Base-by-base conservation (phyloP, 1,139 yeast genomes). In the Lodderomyces beijingensis region DNA sequence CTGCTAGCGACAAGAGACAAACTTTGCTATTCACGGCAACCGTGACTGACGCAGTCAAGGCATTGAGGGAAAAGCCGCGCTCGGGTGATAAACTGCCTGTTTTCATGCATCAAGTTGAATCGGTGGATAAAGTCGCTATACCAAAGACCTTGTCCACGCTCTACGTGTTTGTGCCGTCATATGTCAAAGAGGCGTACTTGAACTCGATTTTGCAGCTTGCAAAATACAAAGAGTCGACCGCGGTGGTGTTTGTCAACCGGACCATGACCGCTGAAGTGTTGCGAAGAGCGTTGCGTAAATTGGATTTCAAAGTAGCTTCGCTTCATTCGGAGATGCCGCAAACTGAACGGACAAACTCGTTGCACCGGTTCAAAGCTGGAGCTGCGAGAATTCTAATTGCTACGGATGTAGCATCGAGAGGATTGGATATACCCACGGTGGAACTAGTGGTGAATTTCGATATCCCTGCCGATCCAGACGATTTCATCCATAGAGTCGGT, bases 401-500 rank as follows among this genome's bases (percentile, higher is more conserved):
- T 3, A 91, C 98, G 0, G 98, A 91, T 55, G 95, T 91, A 6
- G 98, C 96, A 3, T 79, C 95, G 27, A 79, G 99, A 74, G 99
- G 99, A 57, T 72, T 91, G 46, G 98, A 91, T 72, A 91, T 91
- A 33, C 98, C 98, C 2, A 70, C 77, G 4, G 98, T 91, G 4
- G 91, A 80, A 50, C 64, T 89, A 45, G 98, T 93, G 25, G 63
- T 93, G 21, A 91, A 93, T 53, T 91, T 75, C 51, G 98, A 93
- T 53, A 75, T 91, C 23, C 98, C 98, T 4, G 88, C 94, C 4
- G 96, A 91, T 55, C 89, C 98, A 0, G 97, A 91, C 55, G 96
- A 89, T 55, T 93, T 84, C 50, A 86, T 91, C 37, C 99, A 91
- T 62, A 71, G 99, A 55, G 95, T 89, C n/a, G 99, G 99, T 71